Evolutionary conservation across 202 grass and related monocot species (phyloP).

Genomic region (Panicum hallii): DNA sequence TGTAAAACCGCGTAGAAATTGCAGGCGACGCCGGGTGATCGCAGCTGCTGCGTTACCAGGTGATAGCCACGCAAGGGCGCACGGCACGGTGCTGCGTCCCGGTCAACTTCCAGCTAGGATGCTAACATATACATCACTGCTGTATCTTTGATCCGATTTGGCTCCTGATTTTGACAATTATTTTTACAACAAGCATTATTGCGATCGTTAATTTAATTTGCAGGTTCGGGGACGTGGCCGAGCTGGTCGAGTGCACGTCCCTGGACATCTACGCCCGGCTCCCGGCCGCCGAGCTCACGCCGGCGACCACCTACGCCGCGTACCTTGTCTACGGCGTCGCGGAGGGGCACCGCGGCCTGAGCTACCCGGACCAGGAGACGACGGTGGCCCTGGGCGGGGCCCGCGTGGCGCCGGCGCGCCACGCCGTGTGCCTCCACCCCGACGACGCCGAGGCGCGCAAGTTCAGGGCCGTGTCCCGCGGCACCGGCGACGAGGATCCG

Average conservation of each 20-base stretch:
- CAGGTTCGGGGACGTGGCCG: constrained; percentile 45
- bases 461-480: neutral
- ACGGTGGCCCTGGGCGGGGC: neutral
- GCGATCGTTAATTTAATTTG: neutral
- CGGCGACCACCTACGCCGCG: constrained; percentile 26
- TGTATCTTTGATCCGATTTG: neutral
- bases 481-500: neutral
- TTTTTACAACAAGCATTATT: too few relatives aligned
- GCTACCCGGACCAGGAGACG: constrained; percentile 53
- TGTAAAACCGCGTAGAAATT: neutral
- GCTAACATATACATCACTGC: too few relatives aligned
- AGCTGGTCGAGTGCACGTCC: constrained; percentile 43
- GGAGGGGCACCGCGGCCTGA: constrained; percentile 39
- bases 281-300: constrained; percentile 31
- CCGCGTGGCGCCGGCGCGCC: neutral
- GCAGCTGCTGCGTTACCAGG: neutral
- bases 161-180: neutral
- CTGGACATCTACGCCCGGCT: constrained; percentile 52
- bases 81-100: neutral
- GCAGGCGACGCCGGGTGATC: neutral
- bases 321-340: constrained; percentile 42
- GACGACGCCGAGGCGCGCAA: constrained; percentile 9
- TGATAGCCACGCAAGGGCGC: neutral
- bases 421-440: constrained; percentile 50
- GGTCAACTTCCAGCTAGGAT: neutral